Evolutionary conservation across 495 filamentous ascomycete genomes (phyloP), one percentile per base, ranked within the genome.

Genomic region (Hyaloscypha bicolor): DNA sequence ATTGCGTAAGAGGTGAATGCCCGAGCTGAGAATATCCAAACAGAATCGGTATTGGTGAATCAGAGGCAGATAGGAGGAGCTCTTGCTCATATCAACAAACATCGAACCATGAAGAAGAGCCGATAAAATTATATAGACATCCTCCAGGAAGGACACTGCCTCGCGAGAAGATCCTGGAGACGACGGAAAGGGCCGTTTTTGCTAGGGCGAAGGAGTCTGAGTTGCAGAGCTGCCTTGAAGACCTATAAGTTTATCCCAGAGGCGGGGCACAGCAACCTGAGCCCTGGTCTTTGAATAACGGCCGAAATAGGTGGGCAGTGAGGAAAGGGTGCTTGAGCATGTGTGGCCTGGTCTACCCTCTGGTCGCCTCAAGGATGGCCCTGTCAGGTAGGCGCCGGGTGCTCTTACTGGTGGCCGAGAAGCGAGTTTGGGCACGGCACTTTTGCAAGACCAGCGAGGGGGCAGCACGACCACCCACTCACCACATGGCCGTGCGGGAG

Each of bases 221-320:
- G 55, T 22, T 12, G 16, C 30, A 45, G 55, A 22, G 4, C 3
- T 53, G 14, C 31, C 42, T 42, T 39, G n/a, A 35, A 45, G 62
- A n/a, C 42, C 63, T 30, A 52, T 60, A 69, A 52, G 21, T 69
- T 72, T 69, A 69, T 69, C 63, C 63, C 66, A n/a, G 56, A 53
- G 16, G 25, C 19, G 56, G 63, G 70, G 63, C 63, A 72, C 66
- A 66, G 64, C 66, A 48, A 30, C 16, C 55, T 63, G 57, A 58
- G 60, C 64, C 69, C 45, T 37, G 69, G 63, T 33, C 63, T n/a
- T 25, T 6, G 29, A 45, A 64, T 51, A 2, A n/a, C n/a, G 70
- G 63, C 60, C 66, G 31, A 21, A 59, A 33, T 29, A 51, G 64
- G 62, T 66, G 60, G 60, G 66, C 61, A 69, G 59, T 62, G 62